These are phyloP conservation scores for Pleurotus salmoneostramineus DNA, from an alignment of 768 basidiomycete species.

Conservation along the genomic window DNA sequence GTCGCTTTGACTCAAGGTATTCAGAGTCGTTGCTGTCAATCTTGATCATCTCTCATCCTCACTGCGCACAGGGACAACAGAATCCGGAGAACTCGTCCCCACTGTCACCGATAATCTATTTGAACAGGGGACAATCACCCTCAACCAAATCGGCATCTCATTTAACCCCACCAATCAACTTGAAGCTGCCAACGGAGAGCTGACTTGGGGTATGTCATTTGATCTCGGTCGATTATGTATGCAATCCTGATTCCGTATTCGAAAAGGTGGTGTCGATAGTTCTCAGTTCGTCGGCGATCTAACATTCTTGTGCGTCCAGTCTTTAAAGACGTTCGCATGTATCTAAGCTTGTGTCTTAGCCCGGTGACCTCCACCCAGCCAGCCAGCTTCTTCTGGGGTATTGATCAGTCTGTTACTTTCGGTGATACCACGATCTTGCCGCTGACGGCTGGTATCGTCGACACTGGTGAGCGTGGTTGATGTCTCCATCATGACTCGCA, in stretches of 20 bases:
- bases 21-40: slow-evolving; percentile 2
- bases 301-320: slow-evolving; percentile 26
- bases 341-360: slow-evolving; percentile 8
- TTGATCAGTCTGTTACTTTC: slow-evolving; percentile 35
- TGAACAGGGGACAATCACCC: slow-evolving; percentile 24
- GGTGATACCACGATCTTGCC: slow-evolving; percentile 25
- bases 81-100: slow-evolving; percentile 19
- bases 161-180: slow-evolving; percentile 32
- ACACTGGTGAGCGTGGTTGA: slow-evolving; percentile 21
- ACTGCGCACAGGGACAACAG: slow-evolving; percentile 7
- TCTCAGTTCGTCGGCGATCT: slow-evolving; percentile 23
- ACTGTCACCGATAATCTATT: slow-evolving; percentile 42
- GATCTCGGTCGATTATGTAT: neutral
- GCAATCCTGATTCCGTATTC: neutral
- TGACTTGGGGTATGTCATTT: slow-evolving; percentile 15
- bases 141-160: slow-evolving; percentile 27
- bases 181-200: slow-evolving; percentile 11
- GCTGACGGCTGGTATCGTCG: slow-evolving; percentile 33
- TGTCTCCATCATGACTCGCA: neutral
- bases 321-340: neutral
- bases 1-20: slow-evolving; percentile 34
- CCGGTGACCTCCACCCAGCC: slow-evolving; percentile 21
- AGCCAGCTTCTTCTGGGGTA: slow-evolving; percentile 37
- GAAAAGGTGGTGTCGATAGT: slow-evolving; percentile 22
- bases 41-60: neutral